Conservation (phyloP, 331 rosid genomes). For the Spiraea crenata region DNA sequence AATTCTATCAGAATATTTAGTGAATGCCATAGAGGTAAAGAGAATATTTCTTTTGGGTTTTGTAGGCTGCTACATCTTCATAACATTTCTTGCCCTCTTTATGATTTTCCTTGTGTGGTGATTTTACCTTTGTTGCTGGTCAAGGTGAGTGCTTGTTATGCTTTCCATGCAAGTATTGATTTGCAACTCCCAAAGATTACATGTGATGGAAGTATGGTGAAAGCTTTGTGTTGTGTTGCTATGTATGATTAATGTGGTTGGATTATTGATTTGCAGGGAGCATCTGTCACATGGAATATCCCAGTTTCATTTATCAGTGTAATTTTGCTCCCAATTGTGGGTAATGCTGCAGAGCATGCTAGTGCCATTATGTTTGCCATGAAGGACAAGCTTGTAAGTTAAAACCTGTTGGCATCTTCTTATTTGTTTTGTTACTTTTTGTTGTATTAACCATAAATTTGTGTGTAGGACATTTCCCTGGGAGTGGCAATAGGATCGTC, state of each 20-base stretch:
- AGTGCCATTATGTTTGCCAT: slow-evolving; percentile 82
- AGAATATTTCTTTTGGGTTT: neutral
- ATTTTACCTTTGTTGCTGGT: neutral
- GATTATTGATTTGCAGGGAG: slow-evolving; percentile 53
- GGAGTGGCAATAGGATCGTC: slow-evolving; percentile 92
- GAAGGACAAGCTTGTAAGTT: slow-evolving; percentile 82
- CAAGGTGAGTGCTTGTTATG: neutral
- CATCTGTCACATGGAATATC: slow-evolving; percentile 57
- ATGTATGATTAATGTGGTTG: slow-evolving; percentile 9
- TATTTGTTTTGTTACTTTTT: neutral
- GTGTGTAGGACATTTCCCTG: slow-evolving; percentile 64
- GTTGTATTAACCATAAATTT: slow-evolving; percentile 12
- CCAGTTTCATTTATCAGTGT: slow-evolving; percentile 75
- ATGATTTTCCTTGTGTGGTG: neutral
- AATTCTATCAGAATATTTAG: slow-evolving; percentile 65
- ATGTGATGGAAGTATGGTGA: neutral
- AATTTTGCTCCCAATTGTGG: slow-evolving; percentile 80
- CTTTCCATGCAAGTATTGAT: slow-evolving; percentile 5
- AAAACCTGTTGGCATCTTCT: slow-evolving; percentile 24
- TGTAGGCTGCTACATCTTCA: neutral
- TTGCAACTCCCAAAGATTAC: neutral
- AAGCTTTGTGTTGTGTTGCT: neutral
- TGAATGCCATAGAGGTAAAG: slow-evolving; percentile 68
- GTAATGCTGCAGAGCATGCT: slow-evolving; percentile 90
- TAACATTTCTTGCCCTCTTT: neutral